phyloP scores from a whole-genome alignment of 352 stramenopile species.

The Phytophthora kernoviae region DNA sequence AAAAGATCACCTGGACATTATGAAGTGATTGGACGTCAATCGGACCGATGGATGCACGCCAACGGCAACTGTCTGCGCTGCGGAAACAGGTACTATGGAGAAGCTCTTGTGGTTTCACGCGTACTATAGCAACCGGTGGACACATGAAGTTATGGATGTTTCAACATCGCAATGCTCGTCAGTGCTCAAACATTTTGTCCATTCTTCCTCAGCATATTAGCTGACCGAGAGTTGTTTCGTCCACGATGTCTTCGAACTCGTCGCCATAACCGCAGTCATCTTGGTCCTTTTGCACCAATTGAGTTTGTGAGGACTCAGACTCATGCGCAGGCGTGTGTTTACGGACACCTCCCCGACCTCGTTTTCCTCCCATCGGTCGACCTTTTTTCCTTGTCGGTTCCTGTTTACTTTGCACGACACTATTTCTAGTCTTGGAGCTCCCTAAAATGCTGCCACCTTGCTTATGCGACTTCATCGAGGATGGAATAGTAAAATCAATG shows the following conservation, averaged over 20 bases:
- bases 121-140: slow-evolving; percentile 11
- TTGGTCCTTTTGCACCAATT: slow-evolving; percentile 27
- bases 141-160: slow-evolving; percentile 11
- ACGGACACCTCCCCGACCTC: neutral
- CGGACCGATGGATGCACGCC: neutral
- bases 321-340: slow-evolving; percentile 2
- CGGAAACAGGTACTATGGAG: slow-evolving; percentile 1
- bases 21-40: neutral
- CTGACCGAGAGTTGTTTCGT: slow-evolving; percentile 60
- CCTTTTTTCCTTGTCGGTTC: slow-evolving; percentile 9
- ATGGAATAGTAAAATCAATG: slow-evolving; percentile 49
- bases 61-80: neutral
- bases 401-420: neutral
- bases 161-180: too few species aligned
- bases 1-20: neutral
- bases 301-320: neutral
- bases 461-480: slow-evolving; percentile 34
- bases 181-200: too few species aligned
- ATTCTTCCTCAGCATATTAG: slow-evolving; percentile 56
- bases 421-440: slow-evolving; percentile 27
- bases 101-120: slow-evolving; percentile 17
- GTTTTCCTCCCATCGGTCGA: slow-evolving; percentile 3
- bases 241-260: slow-evolving; percentile 84
- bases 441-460: slow-evolving; percentile 10
- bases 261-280: slow-evolving; percentile 71